Evolutionary conservation across 495 filamentous ascomycete species (phyloP).

Genomic region (Copromyces sp.): DNA sequence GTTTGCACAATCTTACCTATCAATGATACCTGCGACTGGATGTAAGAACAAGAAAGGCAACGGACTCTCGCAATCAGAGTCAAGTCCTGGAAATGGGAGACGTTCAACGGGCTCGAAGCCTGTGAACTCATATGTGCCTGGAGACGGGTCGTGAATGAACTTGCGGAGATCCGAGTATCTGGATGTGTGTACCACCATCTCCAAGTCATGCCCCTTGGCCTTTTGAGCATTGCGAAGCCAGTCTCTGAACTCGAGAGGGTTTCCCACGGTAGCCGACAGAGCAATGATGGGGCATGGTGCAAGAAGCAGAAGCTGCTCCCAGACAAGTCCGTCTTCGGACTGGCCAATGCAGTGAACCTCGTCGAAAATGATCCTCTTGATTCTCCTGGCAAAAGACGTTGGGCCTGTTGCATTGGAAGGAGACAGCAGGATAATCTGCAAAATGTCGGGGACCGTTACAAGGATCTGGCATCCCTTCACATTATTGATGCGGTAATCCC

Average conservation of each 20-base stretch:
- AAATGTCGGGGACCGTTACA: slow-evolving; percentile 66
- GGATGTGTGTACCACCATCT: slow-evolving; percentile 53
- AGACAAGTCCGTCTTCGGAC: slow-evolving; percentile 66
- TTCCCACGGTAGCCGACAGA: slow-evolving; percentile 70
- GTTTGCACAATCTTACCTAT: slow-evolving; percentile 10
- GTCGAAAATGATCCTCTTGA: slow-evolving; percentile 72
- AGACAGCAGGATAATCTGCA: slow-evolving; percentile 68
- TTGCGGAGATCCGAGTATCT: slow-evolving; percentile 69
- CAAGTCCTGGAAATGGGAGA: slow-evolving; percentile 26
- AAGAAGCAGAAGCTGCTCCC: slow-evolving; percentile 69
- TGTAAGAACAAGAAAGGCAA: slow-evolving; percentile 53
- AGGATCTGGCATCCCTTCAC: slow-evolving; percentile 61
- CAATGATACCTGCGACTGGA: slow-evolving; percentile 52
- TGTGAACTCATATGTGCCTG: slow-evolving; percentile 42
- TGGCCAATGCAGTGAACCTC: slow-evolving; percentile 77
- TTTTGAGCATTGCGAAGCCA: slow-evolving; percentile 57
- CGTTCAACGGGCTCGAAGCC: slow-evolving; percentile 31
- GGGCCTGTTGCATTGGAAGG: slow-evolving; percentile 48
- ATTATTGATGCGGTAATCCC: slow-evolving; percentile 63
- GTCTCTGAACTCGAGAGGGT: slow-evolving; percentile 55
- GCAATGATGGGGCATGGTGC: slow-evolving; percentile 72
- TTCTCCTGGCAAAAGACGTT: slow-evolving; percentile 49
- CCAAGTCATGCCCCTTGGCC: slow-evolving; percentile 38
- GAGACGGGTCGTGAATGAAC: slow-evolving; percentile 46
- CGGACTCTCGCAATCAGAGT: slow-evolving; percentile 32